phyloP scores from a whole-genome alignment of 305 asterid genomes.

The Rubia tinctorum region DNA sequence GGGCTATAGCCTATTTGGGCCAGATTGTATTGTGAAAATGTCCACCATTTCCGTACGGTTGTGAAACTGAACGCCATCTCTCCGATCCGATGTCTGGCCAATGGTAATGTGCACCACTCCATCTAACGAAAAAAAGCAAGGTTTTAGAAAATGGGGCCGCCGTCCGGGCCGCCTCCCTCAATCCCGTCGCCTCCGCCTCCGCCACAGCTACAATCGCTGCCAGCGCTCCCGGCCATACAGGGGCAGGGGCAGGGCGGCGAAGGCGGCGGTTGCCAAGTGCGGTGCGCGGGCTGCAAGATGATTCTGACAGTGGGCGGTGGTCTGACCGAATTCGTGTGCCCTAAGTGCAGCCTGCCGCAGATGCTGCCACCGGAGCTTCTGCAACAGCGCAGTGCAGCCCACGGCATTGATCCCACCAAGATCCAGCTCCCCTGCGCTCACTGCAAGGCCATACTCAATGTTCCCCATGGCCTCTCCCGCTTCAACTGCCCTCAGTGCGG shows the following conservation, averaged over 20 bases:
- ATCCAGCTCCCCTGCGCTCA: constrained; percentile 93
- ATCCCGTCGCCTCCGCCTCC: constrained; percentile 49
- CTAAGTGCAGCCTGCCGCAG: constrained; percentile 89
- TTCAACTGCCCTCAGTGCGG: constrained; percentile 94
- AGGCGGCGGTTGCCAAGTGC: constrained; percentile 74
- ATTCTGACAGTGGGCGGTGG: constrained; percentile 74
- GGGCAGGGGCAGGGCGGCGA: constrained; percentile 17
- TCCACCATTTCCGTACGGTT: too few relatives aligned
- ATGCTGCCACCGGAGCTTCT: constrained; percentile 95
- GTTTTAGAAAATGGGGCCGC: constrained; percentile 56
- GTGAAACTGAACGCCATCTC: too few relatives aligned
- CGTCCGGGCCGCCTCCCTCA: constrained; percentile 64
- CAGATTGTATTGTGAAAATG: neutral
- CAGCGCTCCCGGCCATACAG: constrained; percentile 32
- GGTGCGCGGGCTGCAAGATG: constrained; percentile 95
- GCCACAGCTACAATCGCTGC: constrained; percentile 44
- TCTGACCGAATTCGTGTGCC: constrained; percentile 85
- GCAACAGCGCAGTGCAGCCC: constrained; percentile 56
- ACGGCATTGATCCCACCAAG: constrained; percentile 95
- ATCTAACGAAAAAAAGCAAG: neutral
- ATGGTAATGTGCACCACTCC: too few relatives aligned
- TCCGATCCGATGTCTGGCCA: too few relatives aligned
- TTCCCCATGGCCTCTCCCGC: constrained; percentile 82
- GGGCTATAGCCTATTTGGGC: neutral
- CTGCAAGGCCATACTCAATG: constrained; percentile 93